phyloP scores from a whole-genome alignment of 441 rosid species.

The Hypseocharis bilobata region DNA sequence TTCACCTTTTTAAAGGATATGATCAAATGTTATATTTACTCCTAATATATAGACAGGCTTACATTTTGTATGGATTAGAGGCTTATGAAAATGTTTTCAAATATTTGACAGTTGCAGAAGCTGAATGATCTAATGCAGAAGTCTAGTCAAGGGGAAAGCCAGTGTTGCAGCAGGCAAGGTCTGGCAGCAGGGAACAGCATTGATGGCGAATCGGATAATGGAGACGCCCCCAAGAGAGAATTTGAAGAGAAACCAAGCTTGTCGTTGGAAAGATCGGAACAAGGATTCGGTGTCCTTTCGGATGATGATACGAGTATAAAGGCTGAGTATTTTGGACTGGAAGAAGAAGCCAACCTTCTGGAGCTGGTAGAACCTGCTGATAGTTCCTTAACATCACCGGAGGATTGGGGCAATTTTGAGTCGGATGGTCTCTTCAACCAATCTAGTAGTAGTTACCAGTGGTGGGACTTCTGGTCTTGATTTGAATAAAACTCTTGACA shows the following conservation, averaged over 20 bases:
- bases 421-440: constrained; percentile 52
- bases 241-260: constrained; percentile 29
- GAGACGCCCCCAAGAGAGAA: constrained; percentile 27
- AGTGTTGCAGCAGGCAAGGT: constrained; percentile 23
- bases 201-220: constrained; percentile 41
- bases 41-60: too few relatives aligned
- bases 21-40: too few relatives aligned
- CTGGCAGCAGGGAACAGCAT: constrained; percentile 29
- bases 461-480: constrained; percentile 87
- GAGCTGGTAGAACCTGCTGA: constrained; percentile 48
- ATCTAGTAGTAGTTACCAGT: constrained; percentile 39
- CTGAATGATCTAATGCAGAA: background rate
- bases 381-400: constrained; percentile 64
- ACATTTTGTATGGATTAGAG: too few relatives aligned
- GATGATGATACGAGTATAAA: constrained; percentile 44
- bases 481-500: background rate
- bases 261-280: constrained; percentile 28
- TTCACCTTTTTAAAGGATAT: too few relatives aligned
- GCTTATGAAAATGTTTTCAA: background rate
- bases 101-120: constrained; percentile 6
- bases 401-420: constrained; percentile 58
- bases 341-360: constrained; percentile 46
- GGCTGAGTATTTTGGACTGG: constrained; percentile 49
- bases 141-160: constrained; percentile 25
- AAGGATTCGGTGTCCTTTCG: constrained; percentile 26